Conservation (phyloP, 805 yeast species). For the Candida dendrica region DNA sequence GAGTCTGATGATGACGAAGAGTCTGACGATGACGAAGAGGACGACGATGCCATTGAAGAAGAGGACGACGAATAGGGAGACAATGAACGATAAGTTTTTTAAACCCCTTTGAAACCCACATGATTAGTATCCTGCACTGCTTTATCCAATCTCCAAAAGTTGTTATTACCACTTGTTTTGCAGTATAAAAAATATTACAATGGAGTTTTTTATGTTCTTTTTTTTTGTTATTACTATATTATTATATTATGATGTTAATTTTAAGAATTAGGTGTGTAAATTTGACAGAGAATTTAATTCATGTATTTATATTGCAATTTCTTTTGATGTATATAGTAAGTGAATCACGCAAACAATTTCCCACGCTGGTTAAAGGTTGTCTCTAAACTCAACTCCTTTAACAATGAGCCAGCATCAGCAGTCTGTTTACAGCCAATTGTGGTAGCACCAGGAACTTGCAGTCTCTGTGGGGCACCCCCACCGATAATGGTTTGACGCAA, state of each 20-base stretch:
- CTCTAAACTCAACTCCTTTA: slow-evolving; percentile 14
- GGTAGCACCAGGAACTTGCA: too few relatives aligned
- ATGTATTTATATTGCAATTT: too few relatives aligned
- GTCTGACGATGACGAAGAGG: slow-evolving; percentile 13
- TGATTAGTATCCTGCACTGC: too few relatives aligned
- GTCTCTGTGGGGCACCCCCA: too few relatives aligned
- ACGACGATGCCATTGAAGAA: slow-evolving; percentile 1
- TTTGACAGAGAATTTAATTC: too few relatives aligned
- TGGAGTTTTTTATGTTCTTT: slow-evolving; percentile 1
- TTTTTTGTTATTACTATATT: not conserved
- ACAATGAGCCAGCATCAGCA: slow-evolving; percentile 16
- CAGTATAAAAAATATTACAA: not conserved
- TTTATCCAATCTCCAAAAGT: too few relatives aligned
- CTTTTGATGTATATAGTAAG: not conserved
- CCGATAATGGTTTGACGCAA: slow-evolving; percentile 20
- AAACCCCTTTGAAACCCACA: too few relatives aligned
- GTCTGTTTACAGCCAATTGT: too few relatives aligned
- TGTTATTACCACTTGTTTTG: too few relatives aligned
- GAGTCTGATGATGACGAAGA: slow-evolving; percentile 21
- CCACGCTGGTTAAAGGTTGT: slow-evolving; percentile 2
- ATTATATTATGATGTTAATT: not conserved
- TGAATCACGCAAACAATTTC: not conserved
- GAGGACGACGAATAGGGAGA: too few relatives aligned
- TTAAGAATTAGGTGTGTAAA: too few relatives aligned
- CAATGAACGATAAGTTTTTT: too few relatives aligned